Base-by-base conservation (phyloP, 1,284 basidiomycete species). In the Bjerkandera adusta region DNA sequence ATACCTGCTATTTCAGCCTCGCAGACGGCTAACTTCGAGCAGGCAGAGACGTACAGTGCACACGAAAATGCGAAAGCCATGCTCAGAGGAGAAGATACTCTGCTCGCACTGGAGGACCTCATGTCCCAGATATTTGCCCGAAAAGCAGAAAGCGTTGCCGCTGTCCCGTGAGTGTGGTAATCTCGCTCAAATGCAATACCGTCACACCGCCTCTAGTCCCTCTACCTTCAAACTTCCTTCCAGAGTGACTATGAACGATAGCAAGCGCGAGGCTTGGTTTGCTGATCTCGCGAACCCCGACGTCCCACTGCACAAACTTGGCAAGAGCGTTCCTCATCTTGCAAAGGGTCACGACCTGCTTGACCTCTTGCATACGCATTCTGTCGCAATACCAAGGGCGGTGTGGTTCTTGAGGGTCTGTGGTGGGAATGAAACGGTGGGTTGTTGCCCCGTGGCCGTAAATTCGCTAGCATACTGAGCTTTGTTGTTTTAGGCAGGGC, bases 381-480 rank as follows among this genome's bases (percentile, higher is more conserved):
- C 85, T 38, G 92, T 99, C 25, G 85, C 89, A 1, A 81, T 95
- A 34, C 77, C 85, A 1, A 76, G 97, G 21, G 97, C 97, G 0
- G 77, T 97, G 3, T 99, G 97, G 97, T 94, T 97, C 64, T 79
- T 98, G 24, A 80, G 94, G 11, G 90, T 95, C 1, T 83, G 96
- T 45, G 97, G 96, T n/a, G 91, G 89, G 1, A 94, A 93, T 57
- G 96, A 99, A 66, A 93, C 93, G 33, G 88, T 92, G 59, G 51
- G 76, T 52, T n/a, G 2, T 29, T 27, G 18, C 10, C 38, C 33
- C 21, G 12, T 5, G 32, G 36, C 41, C 22, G 5, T 20, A 25
- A 22, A 37, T 36, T 20, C 21, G 25, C 29, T 21, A 12, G 18
- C 18, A 35, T 27, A 33, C 15, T 16, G 29, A 41, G 5, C 15